phyloP scores from a whole-genome alignment of 805 yeast genomes.

The Metschnikowia kofuensis region DNA sequence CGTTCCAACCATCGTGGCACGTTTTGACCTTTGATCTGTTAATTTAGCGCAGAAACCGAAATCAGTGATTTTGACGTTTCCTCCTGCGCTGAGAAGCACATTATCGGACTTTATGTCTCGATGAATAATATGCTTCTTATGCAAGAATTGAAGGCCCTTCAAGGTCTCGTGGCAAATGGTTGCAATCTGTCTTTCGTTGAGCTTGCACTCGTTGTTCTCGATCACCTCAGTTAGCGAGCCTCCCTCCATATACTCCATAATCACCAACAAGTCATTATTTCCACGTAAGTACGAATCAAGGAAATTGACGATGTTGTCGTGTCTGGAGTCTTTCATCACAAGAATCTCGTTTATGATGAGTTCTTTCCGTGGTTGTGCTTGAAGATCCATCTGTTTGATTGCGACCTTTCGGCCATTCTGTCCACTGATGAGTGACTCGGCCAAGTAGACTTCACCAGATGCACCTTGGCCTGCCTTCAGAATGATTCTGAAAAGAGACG shows the following conservation, averaged over 20 bases:
- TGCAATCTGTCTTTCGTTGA: conserved; percentile 87
- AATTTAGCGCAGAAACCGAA: conserved; percentile 61
- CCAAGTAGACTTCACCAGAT: conserved; percentile 89
- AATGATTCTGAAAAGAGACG: conserved; percentile 69
- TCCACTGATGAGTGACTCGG: conserved; percentile 56
- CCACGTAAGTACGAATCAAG: conserved; percentile 85
- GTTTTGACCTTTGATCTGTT: conserved; percentile 66
- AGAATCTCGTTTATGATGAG: conserved; percentile 91
- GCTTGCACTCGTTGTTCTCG: conserved; percentile 69
- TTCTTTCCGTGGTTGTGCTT: conserved; percentile 91
- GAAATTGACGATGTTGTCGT: conserved; percentile 91
- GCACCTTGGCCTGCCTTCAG: conserved; percentile 98
- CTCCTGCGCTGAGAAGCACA: conserved; percentile 42
- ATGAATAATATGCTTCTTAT: conserved; percentile 88
- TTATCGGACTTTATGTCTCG: conserved; percentile 47
- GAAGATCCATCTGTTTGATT: conserved; percentile 91
- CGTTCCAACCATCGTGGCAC: conserved; percentile 86
- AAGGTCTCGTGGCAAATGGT: conserved; percentile 88
- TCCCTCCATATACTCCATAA: conserved; percentile 99
- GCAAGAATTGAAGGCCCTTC: conserved; percentile 87
- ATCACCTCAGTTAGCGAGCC: conserved; percentile 96
- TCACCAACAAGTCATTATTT: conserved; percentile 88
- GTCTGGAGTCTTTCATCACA: conserved; percentile 95
- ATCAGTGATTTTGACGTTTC: conserved; percentile 45
- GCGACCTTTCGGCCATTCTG: conserved; percentile 68